A percentile compares a stretch with the other conserved stretches of the same genome.
Evolutionary conservation across 352 stramenopile species (phyloP).

Genomic region (Phytopythium boreale): DNA sequence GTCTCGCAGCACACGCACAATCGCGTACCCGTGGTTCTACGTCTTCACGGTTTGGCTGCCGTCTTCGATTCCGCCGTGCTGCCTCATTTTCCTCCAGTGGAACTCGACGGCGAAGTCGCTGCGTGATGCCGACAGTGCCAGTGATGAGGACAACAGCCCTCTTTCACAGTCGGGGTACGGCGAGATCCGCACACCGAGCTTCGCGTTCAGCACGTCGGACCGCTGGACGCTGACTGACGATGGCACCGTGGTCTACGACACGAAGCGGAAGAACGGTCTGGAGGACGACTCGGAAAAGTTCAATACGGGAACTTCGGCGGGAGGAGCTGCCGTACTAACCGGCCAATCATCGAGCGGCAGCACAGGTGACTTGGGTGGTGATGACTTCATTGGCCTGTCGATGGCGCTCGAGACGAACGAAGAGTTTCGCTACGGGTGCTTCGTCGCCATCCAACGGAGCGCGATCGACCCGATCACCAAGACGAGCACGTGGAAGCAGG

Average conservation of each 20-base stretch:
- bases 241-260: constrained; percentile 24
- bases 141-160: constrained; percentile 37
- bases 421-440: constrained; percentile 67
- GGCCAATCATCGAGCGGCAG: constrained; percentile 3
- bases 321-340: neutral
- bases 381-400: constrained; percentile 77
- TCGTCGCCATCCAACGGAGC: constrained; percentile 74
- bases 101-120: constrained; percentile 84
- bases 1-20: constrained; percentile 47
- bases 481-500: constrained; percentile 57
- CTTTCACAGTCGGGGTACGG: constrained; percentile 62
- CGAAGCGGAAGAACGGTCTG: constrained; percentile 35
- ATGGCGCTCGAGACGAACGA: constrained; percentile 85
- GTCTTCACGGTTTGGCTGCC: constrained; percentile 87
- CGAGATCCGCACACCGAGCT: constrained; percentile 76
- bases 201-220: constrained; percentile 67
- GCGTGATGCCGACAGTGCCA: constrained; percentile 44
- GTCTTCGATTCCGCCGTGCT: constrained; percentile 81
- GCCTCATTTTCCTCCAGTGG: constrained; percentile 87
- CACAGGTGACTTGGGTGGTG: constrained; percentile 5
- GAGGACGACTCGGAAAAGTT: constrained; percentile 7
- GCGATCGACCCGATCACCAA: constrained; percentile 26
- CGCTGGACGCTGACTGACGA: constrained; percentile 46
- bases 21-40: constrained; percentile 88
- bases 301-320: constrained; percentile 10